Percentiles rank a stretch among this genome's conserved stretches.
phyloP scores from a whole-genome alignment of 768 basidiomycete genomes.

The Suillus clintonianus region DNA sequence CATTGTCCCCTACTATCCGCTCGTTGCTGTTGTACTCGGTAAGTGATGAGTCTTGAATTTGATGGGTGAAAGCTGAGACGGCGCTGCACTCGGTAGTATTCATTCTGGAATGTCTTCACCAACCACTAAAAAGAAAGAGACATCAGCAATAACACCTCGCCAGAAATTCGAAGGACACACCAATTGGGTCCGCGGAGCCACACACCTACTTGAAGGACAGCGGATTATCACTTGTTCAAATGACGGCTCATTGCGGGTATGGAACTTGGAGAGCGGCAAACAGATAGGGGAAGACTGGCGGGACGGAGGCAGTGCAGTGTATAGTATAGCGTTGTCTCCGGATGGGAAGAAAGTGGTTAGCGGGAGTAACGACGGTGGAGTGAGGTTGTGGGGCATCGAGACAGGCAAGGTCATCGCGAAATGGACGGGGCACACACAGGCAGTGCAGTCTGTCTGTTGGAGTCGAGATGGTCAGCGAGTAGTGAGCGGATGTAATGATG shows the following conservation, averaged over 20 bases:
- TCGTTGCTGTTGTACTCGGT: not conserved
- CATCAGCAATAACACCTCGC: too few relatives aligned
- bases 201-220: too few relatives aligned
- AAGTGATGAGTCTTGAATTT: not conserved
- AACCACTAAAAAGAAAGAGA: not conserved
- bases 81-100: not conserved
- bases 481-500: not conserved
- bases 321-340: not conserved
- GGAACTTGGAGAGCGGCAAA: too few relatives aligned
- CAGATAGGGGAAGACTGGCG: too few relatives aligned
- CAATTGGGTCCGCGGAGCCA: too few relatives aligned
- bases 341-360: not conserved
- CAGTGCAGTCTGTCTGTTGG: rapidly evolving
- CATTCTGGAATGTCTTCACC: not conserved
- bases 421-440: not conserved
- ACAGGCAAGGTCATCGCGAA: not conserved
- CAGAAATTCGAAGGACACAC: too few relatives aligned
- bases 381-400: not conserved
- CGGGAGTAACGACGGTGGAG: not conserved
- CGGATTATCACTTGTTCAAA: too few relatives aligned
- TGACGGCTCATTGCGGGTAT: too few relatives aligned
- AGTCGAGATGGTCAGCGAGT: not conserved
- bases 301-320: not conserved
- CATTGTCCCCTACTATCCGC: not conserved
- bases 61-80: not conserved